Base-by-base conservation (phyloP, 2,329 filamentous ascomycete genomes). In the Arthrobotrys entomopaga region DNA sequence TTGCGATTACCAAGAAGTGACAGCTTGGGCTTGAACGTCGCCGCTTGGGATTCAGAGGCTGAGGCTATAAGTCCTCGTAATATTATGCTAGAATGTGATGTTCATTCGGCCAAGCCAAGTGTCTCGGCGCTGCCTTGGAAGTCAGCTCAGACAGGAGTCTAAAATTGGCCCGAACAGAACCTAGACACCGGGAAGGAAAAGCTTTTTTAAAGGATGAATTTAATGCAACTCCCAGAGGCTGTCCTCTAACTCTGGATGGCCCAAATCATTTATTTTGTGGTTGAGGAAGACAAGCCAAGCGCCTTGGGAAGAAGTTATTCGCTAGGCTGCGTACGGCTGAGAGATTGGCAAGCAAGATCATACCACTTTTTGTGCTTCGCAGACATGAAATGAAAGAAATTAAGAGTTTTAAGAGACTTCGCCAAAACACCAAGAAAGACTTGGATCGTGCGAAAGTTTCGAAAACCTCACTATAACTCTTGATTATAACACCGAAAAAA, bases 21-120 rank as follows among this genome's bases (percentile, higher is more conserved):
- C 24, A 43, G 19, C 15, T 24, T 19, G 20, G n/a, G 26, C 52
- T 59, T 46, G 58, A 43, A 22, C 53, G 38, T 29, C 29, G 13
- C 11, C 54, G n/a, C 48, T 67, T n/a, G 42, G 29, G 5, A n/a
- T 20, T 8, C 54, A 61, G 61, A 50, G 65, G 65, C 65, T 70
- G 65, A 70, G 58, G 63, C 65, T 34, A 34, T 10, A 34, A 57
- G 58, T 70, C 65, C 65, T 42, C 63, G 65, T 70, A 57, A 64
- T 60, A 70, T 52, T 73, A 54, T 65, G 70, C 70, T 5, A 34
- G 29, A 34, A 34, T 34, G 10, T 63, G 57, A 42, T 57, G 8
- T 57, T 52, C 20, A 74, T 67, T 63, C 63, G 57, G 70, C 70
- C 70, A 74, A 74, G 70, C 70, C 70, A 74, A 74, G 70, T 40